Base-by-base conservation (phyloP, 495 filamentous ascomycete species). In the Xylaria sp. region DNA sequence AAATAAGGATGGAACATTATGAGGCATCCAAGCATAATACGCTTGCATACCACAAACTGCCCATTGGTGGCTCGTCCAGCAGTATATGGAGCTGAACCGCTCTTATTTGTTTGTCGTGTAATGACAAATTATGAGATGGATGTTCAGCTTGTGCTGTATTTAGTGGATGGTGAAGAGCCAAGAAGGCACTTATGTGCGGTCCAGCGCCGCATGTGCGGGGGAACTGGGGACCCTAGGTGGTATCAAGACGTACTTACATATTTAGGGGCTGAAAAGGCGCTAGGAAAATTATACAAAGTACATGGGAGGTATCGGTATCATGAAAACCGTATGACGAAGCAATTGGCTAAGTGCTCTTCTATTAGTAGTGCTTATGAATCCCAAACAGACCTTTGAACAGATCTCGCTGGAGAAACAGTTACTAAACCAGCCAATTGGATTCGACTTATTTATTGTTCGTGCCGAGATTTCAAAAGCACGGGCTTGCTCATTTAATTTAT, bases 321-420 rank as follows among this genome's bases (percentile, higher is more conserved):
- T 4, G 17, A 3, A 40, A 37, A 43, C 59, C 37, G 43, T 21
- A 40, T 62, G 35, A 62, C 59, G 19, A 33, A 33, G 35, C 59
- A 43, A 17, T 62, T 40, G 59, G 37, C 21, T 62, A 62, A 8
- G 21, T 43, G 15, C 59, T 41, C 21, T 40, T 29, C 59, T 29
- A 43, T 40, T 62, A 21, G 57, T 55, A 37, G 11, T 59, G 57
- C 57, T 59, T 59, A 59, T 37, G 31, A 59, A 29, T 33, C 7
- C 61, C 14, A 46, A 33, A 64, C 26, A 19, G 12, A 46, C 12
- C 41, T 46, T 63, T 46, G 61, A 11, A 46, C 24, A 63, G 61
- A 63, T 63, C 40, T 31, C 17, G 41, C 61, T 19, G 14, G 33
- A 31, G 24, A 35, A 35, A 1, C n/a, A 46, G 31, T 33, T 35